Base-by-base conservation (phyloP, 75 land plant genomes). In the Cryptomeria japonica region DNA sequence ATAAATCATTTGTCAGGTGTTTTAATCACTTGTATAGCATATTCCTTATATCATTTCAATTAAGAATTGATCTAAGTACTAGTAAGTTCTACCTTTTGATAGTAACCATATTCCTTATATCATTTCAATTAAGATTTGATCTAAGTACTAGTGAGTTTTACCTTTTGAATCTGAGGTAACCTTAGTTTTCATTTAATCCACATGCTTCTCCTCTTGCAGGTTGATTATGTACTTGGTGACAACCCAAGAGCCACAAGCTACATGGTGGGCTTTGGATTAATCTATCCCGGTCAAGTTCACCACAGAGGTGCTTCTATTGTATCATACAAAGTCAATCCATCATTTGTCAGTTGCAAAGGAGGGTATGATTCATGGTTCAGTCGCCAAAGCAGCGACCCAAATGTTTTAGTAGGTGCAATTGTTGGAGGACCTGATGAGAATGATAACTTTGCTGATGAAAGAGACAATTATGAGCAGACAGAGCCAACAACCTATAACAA, bases 351-450 rank as follows among this genome's bases (percentile, higher is more conserved):
- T 32, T 92, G 93, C 88, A 77, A 91, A 13, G 87, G 18, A 44
- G 92, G 93, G 6, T 90, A 85, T 72, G 80, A 42, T 36, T 38
- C 85, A 9, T 92, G 92, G 86, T 90, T 86, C 91, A 42, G 70
- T 31, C 18, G 85, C 61, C 31, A 87, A 8, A 37, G 55, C 3
- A 38, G 78, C 1, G 89, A 92, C 76, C 93, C 93, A 42, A 90
- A 90, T 56, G 61, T 90, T 5, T 87, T 88, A 32, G 85, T 80
- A 31, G 93, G 93, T 18, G 93, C 90, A 7, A 31, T 92, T 0
- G 93, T 92, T 25, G 93, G 93, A n/a, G 92, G 92, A 34, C 93
- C 93, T 41, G 92, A 92, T 78, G 72, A 92, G 80, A 87, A 88
- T 22, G 93, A 92, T 76, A 87, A 88, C 88, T 90, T 85, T 64